These are phyloP conservation scores for Pichia sp. DNA, from an alignment of 1,139 yeast genomes.

Conservation along the genomic window DNA sequence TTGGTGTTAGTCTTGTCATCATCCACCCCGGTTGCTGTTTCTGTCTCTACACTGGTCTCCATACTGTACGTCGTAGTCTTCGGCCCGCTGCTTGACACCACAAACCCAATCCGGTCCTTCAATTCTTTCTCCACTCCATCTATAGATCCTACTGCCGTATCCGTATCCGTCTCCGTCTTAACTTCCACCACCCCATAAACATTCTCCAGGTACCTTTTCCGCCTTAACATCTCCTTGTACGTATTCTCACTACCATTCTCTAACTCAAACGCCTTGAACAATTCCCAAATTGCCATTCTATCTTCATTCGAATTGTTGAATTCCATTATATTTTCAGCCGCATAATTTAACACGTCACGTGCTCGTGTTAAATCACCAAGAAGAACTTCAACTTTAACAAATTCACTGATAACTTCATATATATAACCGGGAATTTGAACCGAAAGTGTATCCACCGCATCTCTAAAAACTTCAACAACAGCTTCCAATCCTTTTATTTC, in stretches of 20 bases:
- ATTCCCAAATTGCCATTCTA: constrained; percentile 24
- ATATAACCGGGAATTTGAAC: constrained; percentile 26
- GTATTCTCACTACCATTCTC: constrained; percentile 63
- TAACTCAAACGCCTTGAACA: constrained; percentile 74
- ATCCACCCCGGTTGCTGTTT: neutral
- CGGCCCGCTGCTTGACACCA: constrained; percentile 36
- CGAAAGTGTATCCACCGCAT: constrained; percentile 39
- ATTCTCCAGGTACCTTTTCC: constrained; percentile 42
- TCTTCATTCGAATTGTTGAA: constrained; percentile 17
- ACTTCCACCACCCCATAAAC: constrained; percentile 16
- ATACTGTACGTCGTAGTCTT: constrained; percentile 26
- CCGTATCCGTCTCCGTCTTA: too few relatives aligned
- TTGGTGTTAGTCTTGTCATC: constrained; percentile 30
- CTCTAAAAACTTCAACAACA: constrained; percentile 32
- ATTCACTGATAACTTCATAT: constrained; percentile 27
- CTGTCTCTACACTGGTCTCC: neutral
- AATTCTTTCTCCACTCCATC: too few relatives aligned
- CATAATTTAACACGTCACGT: constrained; percentile 51
- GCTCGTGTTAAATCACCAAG: constrained; percentile 51
- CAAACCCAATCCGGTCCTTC: constrained; percentile 51
- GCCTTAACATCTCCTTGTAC: constrained; percentile 68
- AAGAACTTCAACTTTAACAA: constrained; percentile 37
- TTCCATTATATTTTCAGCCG: constrained; percentile 37
- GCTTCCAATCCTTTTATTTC: constrained; percentile 22
- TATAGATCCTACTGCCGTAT: constrained; percentile 19